Conservation (phyloP, 441 rosid species). For the Pelargonium cotyledonis region DNA sequence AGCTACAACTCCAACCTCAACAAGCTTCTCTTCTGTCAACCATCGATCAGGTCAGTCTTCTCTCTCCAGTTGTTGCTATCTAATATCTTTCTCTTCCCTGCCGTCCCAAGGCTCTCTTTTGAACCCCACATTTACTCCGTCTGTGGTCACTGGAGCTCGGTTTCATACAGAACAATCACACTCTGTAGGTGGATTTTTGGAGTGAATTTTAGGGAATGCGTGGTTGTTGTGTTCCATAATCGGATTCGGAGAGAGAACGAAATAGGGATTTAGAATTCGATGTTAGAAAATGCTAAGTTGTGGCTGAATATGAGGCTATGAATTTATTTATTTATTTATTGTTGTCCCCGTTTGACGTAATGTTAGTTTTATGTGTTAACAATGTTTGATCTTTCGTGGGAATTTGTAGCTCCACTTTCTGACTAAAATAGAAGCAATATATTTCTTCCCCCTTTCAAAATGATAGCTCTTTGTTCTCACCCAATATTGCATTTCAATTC, state of each 20-base stretch:
- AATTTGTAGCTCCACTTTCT: no score
- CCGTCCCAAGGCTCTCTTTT: no score
- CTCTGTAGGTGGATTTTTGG: neutral
- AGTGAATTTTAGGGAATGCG: neutral
- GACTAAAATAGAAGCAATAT: no score
- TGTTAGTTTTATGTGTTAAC: neutral
- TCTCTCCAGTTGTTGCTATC: neutral
- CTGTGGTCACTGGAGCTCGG: neutral
- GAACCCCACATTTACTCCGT: conserved; percentile 2
- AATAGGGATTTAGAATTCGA: neutral
- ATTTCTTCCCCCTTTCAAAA: no score
- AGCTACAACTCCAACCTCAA: neutral
- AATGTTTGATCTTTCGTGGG: neutral
- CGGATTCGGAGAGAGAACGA: neutral
- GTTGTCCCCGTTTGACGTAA: neutral
- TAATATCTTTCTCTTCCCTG: neutral
- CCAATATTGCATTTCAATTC: no score
- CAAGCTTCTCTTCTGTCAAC: neutral
- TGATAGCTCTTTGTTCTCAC: no score
- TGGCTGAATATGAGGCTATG: neutral
- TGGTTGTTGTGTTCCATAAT: neutral
- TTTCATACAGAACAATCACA: neutral
- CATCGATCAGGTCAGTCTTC: neutral
- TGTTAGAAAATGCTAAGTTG: neutral
- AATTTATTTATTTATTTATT: neutral